Evolutionary conservation across 1,284 basidiomycete genomes (phyloP), one percentile per base, ranked within the genome.

Genomic region (Cystobasidiaceae sp.): DNA sequence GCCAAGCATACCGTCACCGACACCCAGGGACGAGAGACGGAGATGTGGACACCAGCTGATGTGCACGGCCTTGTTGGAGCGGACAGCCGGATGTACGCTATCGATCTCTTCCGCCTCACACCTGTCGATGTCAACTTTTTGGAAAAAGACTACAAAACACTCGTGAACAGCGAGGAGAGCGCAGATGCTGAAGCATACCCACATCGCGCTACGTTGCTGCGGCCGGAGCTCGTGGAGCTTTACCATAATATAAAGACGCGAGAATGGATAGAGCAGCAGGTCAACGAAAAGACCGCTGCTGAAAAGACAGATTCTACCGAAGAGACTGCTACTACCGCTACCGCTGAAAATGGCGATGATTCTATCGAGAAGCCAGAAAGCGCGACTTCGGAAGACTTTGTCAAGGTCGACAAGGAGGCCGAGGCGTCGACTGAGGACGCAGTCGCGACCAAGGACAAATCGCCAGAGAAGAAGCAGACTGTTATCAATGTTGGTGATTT

Each of bases 51-150:
- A 9, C 80, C 80, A 57, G 78, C 79, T 56, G 82, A 84, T 72
- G 81, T 82, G 70, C 83, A 84, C 75, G 82, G 81, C 61, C 77
- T 83, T 41, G 77, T 79, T 32, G 82, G 81, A 25, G 80, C 81
- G 13, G 82, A 84, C 69, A 81, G 82, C 7, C 75, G 82, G 32
- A 75, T 78, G 68, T 84, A 83, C 75, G 75, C 82, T 34, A 80
- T 84, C 58, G 82, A 84, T 69, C 76, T 82, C 23, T 80, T 80
- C 60, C 78, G 82, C 49, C 74, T 82, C 25, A 76, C 76, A 64
- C 82, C 81, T 15, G 79, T 82, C 65, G 82, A 83, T 72, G 75
- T 83, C 68, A 80, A 81, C 69, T 83, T 80, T 77, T 76, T 82
- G 54, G 81, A 83, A 73, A 77, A 80, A 70, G 79, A 82, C 68